Percentiles rank a stretch among this genome's conserved stretches.
Evolutionary conservation across 1,284 basidiomycete species (phyloP).

Genomic region (Pholiota adiposa): DNA sequence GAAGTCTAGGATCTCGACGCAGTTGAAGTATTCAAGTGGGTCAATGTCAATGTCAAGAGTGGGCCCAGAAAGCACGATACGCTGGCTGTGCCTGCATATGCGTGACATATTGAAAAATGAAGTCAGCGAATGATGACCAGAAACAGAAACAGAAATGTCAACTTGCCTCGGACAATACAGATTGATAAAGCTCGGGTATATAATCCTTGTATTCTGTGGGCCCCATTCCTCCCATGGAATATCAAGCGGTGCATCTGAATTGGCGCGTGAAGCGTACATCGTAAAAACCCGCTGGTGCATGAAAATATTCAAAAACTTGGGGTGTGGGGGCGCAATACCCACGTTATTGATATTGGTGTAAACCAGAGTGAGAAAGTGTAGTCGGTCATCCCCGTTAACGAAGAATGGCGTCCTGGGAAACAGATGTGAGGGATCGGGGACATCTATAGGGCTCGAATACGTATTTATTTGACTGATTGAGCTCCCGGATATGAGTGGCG

Average conservation of each 20-base stretch:
- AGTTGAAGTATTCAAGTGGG: neutral
- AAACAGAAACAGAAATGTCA: no score
- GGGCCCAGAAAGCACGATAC: neutral
- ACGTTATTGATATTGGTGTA: neutral
- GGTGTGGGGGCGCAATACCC: no score
- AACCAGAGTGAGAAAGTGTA: neutral
- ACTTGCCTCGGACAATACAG: neutral
- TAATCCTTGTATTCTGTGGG: neutral
- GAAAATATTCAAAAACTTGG: neutral
- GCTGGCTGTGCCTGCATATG: neutral
- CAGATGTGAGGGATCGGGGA: neutral
- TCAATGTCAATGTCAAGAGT: neutral
- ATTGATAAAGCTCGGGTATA: neutral
- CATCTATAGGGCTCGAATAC: neutral
- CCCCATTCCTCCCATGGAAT: neutral
- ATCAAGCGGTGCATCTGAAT: neutral
- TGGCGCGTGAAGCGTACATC: neutral
- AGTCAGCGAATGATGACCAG: neutral
- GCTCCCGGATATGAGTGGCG: neutral
- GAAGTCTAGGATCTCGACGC: neutral
- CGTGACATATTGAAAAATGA: neutral
- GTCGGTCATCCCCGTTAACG: neutral
- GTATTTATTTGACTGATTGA: neutral
- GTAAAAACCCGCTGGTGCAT: neutral
- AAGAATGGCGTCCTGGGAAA: neutral